A percentile compares a stretch with the other conserved stretches of the same genome.
Conservation (phyloP, 1,284 basidiomycete species). For the Meripilus lineatus region DNA sequence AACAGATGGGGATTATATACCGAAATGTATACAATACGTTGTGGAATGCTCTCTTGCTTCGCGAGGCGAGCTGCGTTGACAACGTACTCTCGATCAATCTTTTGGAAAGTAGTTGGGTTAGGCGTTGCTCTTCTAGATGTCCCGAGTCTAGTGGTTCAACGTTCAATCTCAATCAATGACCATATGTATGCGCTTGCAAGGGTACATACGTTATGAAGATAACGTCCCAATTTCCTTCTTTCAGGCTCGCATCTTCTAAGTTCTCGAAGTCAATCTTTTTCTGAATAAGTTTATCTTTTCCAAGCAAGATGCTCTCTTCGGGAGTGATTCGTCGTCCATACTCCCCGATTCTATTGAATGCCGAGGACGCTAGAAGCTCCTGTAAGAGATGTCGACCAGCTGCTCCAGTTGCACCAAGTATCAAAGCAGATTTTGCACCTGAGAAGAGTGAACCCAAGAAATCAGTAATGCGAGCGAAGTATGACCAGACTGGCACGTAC, state of each 20-base stretch:
- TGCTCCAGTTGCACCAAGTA: slow-evolving; percentile 66
- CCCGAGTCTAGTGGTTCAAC: slow-evolving; percentile 46
- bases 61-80: slow-evolving; percentile 65
- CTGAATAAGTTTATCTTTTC: slow-evolving; percentile 53
- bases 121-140: slow-evolving; percentile 60
- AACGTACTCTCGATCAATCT: slow-evolving; percentile 79
- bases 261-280: slow-evolving; percentile 65
- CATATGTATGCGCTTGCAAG: neutral
- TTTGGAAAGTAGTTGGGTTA: slow-evolving; percentile 59
- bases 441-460: no score
- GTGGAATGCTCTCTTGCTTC: slow-evolving; percentile 41
- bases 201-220: slow-evolving; percentile 54
- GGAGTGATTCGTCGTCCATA: slow-evolving; percentile 56
- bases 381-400: slow-evolving; percentile 52
- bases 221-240: slow-evolving; percentile 59
- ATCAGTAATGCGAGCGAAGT: no score
- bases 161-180: no score
- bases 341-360: slow-evolving; percentile 56
- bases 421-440: slow-evolving; percentile 50
- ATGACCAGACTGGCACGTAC: no score
- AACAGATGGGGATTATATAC: no score
- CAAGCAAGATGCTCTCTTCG: slow-evolving; percentile 29
- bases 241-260: slow-evolving; percentile 44
- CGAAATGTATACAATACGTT: slow-evolving; percentile 68
- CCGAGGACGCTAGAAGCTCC: slow-evolving; percentile 48